phyloP scores from a whole-genome alignment of 495 filamentous ascomycete genomes.

The Umbilicaria muhlenbergii region DNA sequence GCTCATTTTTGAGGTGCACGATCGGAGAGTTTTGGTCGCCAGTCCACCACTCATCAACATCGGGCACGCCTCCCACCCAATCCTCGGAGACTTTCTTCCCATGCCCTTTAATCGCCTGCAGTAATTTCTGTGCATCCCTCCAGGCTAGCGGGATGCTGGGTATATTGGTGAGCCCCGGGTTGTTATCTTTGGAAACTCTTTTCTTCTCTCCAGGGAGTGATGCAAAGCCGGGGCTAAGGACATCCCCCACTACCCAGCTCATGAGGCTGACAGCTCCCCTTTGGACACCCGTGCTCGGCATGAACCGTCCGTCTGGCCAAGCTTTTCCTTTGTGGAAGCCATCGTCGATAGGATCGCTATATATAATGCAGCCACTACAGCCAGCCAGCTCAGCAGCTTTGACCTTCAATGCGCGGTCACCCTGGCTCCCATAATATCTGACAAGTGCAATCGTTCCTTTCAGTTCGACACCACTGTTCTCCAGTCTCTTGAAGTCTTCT shows the following conservation, averaged over 20 bases:
- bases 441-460: constrained; percentile 74
- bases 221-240: constrained; percentile 74
- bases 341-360: constrained; percentile 74
- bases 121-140: constrained; percentile 68
- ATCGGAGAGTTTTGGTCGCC: constrained; percentile 60
- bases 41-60: constrained; percentile 66
- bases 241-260: constrained; percentile 73
- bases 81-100: constrained; percentile 53
- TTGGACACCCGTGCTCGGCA: constrained; percentile 69
- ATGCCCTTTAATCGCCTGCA: constrained; percentile 61
- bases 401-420: constrained; percentile 62
- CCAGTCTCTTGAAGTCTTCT: constrained; percentile 62
- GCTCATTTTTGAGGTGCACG: constrained; percentile 73
- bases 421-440: constrained; percentile 59
- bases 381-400: constrained; percentile 79
- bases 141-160: constrained; percentile 80
- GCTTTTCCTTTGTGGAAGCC: constrained; percentile 52
- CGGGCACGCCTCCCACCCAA: constrained; percentile 63
- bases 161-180: constrained; percentile 60
- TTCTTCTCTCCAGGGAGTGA: constrained; percentile 51
- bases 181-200: constrained; percentile 50
- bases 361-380: constrained; percentile 76
- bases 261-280: constrained; percentile 69
- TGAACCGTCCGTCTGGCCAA: constrained; percentile 59
- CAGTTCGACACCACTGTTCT: constrained; percentile 53